Conservation (phyloP, 2,329 filamentous ascomycete species). For the Periconia macrospinosa region DNA sequence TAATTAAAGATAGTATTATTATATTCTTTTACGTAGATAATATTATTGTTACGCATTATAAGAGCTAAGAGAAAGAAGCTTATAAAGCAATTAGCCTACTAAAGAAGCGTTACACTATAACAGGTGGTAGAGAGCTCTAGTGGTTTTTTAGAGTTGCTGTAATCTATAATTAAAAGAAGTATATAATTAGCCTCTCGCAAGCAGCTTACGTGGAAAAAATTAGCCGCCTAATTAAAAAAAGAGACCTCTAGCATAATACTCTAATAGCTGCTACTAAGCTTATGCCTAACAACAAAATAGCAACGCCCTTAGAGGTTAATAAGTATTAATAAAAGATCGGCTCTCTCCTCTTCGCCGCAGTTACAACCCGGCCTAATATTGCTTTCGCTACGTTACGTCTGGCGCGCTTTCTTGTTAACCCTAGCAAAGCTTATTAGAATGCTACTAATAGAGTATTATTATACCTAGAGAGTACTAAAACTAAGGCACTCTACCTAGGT, state of each 20-base stretch:
- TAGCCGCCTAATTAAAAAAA: neutral
- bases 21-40: conserved; percentile 10
- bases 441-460: conserved; percentile 6
- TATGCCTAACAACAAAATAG: neutral
- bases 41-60: conserved; percentile 7
- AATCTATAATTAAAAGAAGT: neutral
- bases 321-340: neutral
- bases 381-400: conserved; percentile 7
- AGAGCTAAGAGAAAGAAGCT: neutral
- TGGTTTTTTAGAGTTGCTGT: conserved; percentile 11
- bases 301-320: neutral
- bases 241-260: neutral
- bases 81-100: neutral
- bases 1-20: conserved; percentile 8
- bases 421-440: neutral
- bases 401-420: conserved; percentile 2
- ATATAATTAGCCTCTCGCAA: neutral
- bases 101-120: neutral
- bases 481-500: neutral
- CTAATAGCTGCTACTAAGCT: neutral
- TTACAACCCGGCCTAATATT: conserved; percentile 7
- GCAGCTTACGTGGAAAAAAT: neutral
- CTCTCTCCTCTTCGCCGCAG: conserved; percentile 5
- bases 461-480: conserved; percentile 2
- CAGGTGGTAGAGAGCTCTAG: conserved; percentile 4